Conservation (phyloP, 257 asterid genomes). For the Primulina eburnea region DNA sequence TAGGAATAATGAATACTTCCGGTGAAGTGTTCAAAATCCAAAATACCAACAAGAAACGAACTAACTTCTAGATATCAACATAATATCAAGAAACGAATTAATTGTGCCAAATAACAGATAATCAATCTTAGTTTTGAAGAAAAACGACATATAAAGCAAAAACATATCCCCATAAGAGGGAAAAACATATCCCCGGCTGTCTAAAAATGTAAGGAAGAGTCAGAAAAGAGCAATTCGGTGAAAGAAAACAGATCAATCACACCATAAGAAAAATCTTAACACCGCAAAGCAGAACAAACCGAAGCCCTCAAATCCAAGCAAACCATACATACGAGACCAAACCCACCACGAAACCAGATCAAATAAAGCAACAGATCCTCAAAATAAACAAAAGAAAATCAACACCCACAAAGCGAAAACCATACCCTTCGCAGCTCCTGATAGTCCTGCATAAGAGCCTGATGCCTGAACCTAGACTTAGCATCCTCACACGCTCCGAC, state of each 20-base stretch:
- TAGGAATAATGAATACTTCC: not conserved
- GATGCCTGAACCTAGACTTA: conserved; percentile 52
- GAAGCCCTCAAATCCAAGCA: conserved; percentile 13
- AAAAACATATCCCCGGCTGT: not conserved
- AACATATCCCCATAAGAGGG: conserved; percentile 29
- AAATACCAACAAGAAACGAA: not conserved
- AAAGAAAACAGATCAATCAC: conserved; percentile 21
- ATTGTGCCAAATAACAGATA: not conserved
- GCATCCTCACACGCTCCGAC: conserved; percentile 37
- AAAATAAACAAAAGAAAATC: conserved; percentile 13
- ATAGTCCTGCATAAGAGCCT: conserved; percentile 65
- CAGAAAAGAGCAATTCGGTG: not conserved
- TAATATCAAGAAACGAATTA: not conserved
- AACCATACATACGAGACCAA: conserved; percentile 19
- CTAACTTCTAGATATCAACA: conserved; percentile 7
- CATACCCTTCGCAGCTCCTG: conserved; percentile 63
- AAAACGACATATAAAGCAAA: conserved; percentile 24
- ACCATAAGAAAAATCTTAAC: not conserved
- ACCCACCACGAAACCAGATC: conserved; percentile 19
- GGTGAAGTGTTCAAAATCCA: conserved; percentile 2
- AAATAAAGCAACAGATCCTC: conserved; percentile 30
- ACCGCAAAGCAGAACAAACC: conserved; percentile 11
- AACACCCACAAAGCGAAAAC: conserved; percentile 13
- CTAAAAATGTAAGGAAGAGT: conserved; percentile 16
- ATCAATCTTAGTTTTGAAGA: not conserved